phyloP scores from a whole-genome alignment of 1,284 basidiomycete genomes.

The Fomes fomentarius region DNA sequence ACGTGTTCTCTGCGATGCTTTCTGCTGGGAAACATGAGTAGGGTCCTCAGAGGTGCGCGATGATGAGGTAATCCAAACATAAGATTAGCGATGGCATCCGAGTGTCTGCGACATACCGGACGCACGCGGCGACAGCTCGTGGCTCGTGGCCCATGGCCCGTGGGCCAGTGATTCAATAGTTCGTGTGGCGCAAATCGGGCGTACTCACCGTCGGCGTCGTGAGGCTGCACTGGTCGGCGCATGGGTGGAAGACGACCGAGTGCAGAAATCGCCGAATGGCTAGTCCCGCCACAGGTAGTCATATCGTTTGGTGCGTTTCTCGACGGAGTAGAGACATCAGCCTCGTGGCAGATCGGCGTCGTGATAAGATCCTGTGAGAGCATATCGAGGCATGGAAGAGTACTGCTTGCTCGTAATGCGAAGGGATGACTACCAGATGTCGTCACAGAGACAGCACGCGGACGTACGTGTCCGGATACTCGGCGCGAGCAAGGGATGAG shows the following conservation, averaged over 20 bases:
- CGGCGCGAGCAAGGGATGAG: constrained; percentile 17
- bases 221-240: background rate
- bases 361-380: background rate
- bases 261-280: background rate
- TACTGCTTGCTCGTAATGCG: constrained; percentile 10
- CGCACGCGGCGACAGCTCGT: background rate
- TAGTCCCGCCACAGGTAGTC: too few species aligned
- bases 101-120: background rate
- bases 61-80: constrained; percentile 19
- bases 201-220: background rate
- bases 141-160: background rate
- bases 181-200: too few species aligned
- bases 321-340: too few species aligned
- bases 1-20: constrained; percentile 18
- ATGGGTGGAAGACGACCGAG: background rate
- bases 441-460: constrained; percentile 13
- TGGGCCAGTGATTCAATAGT: too few species aligned
- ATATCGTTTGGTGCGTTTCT: too few species aligned
- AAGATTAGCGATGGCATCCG: background rate
- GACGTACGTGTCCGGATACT: constrained; percentile 12
- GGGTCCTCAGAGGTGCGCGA: background rate
- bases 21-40: constrained; percentile 21
- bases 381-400: constrained; percentile 7
- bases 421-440: constrained; percentile 9
- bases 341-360: background rate